A percentile compares a stretch with the other conserved stretches of the same genome.
Conservation (phyloP, 192 early-diverging fungal genomes). For the Chytriomyces confervae region DNA sequence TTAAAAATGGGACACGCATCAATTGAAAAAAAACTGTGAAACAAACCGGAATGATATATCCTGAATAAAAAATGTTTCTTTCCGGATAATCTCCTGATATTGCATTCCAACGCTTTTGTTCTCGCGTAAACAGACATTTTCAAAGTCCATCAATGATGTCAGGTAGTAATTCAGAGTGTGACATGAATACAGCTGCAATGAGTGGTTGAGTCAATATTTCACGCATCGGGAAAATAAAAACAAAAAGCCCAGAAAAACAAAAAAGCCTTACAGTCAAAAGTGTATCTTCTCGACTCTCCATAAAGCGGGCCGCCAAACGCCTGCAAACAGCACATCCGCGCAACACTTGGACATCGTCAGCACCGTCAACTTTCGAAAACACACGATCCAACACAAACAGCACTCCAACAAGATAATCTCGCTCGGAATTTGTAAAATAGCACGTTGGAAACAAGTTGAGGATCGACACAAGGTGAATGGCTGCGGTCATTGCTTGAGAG, state of each 20-base stretch:
- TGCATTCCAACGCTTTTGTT: no score
- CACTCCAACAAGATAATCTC: slow-evolving; percentile 5
- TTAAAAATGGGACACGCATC: not conserved
- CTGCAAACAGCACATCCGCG: slow-evolving; percentile 6
- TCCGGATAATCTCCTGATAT: no score
- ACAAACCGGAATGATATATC: slow-evolving; percentile 3
- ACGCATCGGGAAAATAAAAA: not conserved
- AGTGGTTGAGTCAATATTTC: not conserved
- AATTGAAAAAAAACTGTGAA: not conserved
- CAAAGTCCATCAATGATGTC: not conserved
- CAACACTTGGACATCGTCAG: not conserved
- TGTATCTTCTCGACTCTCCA: slow-evolving; percentile 29
- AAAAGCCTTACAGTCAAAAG: slow-evolving; percentile 1
- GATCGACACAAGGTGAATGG: slow-evolving; percentile 1
- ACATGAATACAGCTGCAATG: slow-evolving; percentile 11
- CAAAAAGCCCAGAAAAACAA: not conserved
- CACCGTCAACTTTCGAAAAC: slow-evolving; percentile 3
- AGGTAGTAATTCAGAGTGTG: not conserved
- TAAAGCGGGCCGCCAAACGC: slow-evolving; percentile 13
- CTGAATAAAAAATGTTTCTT: slow-evolving; percentile 6
- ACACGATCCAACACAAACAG: slow-evolving; percentile 11
- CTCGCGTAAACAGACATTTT: no score
- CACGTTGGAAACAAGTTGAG: slow-evolving; percentile 22
- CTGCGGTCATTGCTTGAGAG: not conserved
- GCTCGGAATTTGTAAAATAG: slow-evolving; percentile 9